A percentile compares a stretch with the other conserved stretches of the same genome.
phyloP scores from a whole-genome alignment of 176 grass and related monocot species.

The Paspalum vaginatum region DNA sequence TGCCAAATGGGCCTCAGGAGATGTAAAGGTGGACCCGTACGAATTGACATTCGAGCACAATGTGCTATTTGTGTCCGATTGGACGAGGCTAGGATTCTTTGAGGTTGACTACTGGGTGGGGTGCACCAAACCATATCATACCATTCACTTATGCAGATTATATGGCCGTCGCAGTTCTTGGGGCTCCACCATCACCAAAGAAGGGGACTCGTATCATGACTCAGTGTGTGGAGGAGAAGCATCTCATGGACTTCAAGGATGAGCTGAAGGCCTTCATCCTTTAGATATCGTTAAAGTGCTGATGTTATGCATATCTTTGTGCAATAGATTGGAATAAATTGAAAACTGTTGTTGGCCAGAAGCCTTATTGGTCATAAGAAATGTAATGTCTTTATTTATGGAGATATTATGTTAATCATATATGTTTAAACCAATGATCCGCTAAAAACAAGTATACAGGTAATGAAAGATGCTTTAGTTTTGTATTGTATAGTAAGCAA shows the following conservation, averaged over 20 bases:
- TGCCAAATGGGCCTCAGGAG: slow-evolving; percentile 41
- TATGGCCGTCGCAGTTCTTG: slow-evolving; percentile 69
- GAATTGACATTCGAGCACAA: slow-evolving; percentile 50
- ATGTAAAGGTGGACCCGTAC: slow-evolving; percentile 60
- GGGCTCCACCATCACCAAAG: slow-evolving; percentile 41
- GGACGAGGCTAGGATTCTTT: slow-evolving; percentile 67
- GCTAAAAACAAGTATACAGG: no score
- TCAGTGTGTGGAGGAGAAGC: slow-evolving; percentile 54
- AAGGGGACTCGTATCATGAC: slow-evolving; percentile 79
- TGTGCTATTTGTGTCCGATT: slow-evolving; percentile 74
- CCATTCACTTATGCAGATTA: slow-evolving; percentile 66
- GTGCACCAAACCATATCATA: slow-evolving; percentile 54
- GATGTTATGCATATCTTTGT: neutral
- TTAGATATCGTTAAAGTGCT: slow-evolving; percentile 1
- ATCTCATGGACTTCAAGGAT: slow-evolving; percentile 45
- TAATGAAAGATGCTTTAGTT: neutral
- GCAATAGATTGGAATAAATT: neutral
- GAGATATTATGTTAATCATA: neutral
- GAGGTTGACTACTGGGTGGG: slow-evolving; percentile 77
- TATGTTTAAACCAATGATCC: neutral
- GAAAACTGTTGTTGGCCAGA: slow-evolving; percentile 1
- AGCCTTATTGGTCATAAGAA: neutral
- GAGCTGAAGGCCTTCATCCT: slow-evolving; percentile 60
- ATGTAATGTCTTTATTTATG: neutral
- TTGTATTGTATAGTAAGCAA: neutral